Percentiles rank a stretch among this genome's conserved stretches.
Evolutionary conservation across 495 filamentous ascomycete species (phyloP).

Genomic region (Xylaria longipes): DNA sequence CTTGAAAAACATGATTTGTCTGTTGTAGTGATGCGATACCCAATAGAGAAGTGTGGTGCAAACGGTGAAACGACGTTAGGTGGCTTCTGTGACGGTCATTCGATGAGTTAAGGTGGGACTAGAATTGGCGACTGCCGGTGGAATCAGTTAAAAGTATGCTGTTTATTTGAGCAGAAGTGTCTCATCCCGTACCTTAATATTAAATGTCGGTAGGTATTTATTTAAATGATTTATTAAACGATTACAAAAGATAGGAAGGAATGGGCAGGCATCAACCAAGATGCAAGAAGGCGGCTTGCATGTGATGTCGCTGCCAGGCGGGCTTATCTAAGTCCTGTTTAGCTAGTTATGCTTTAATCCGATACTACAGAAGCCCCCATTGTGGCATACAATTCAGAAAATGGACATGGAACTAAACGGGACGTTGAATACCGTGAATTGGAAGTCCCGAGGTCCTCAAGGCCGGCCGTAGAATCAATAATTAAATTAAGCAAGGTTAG

Average conservation of each 20-base stretch:
- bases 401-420: too few species aligned
- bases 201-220: background rate
- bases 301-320: background rate
- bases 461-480: too few species aligned
- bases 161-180: background rate
- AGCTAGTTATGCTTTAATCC: background rate
- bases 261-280: background rate
- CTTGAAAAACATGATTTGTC: conserved; percentile 71
- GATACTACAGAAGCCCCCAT: background rate
- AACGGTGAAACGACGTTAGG: background rate
- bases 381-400: too few species aligned
- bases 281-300: background rate
- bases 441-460: too few species aligned
- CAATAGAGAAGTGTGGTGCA: background rate
- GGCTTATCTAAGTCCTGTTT: background rate
- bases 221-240: background rate
- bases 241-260: background rate
- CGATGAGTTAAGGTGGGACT: conserved; percentile 10
- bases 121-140: background rate
- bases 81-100: background rate
- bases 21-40: background rate
- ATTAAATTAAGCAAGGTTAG: background rate
- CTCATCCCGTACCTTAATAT: background rate
- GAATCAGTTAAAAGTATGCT: background rate
- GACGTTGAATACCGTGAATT: too few species aligned